Base-by-base conservation (phyloP, 1,284 basidiomycete species). In the Pseudomicrostroma phylloplanum region DNA sequence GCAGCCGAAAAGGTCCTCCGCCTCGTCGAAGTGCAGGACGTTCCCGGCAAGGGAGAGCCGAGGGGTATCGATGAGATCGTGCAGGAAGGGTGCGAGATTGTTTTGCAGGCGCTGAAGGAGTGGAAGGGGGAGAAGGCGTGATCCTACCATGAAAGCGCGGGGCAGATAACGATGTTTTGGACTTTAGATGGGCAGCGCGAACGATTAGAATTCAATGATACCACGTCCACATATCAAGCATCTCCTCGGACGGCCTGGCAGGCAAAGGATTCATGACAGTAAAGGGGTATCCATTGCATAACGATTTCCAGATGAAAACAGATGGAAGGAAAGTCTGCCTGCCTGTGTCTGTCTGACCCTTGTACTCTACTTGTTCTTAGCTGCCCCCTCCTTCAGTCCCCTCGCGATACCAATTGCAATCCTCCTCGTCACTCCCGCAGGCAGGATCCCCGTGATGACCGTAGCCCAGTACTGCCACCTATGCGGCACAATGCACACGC, bases 401-500 rank as follows among this genome's bases (percentile, higher is more conserved):
- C 6, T 17, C 6, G 43, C 43, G 12, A 48, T 21, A 6, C 21
- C 17, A 17, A 21, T 48, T 3, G 43, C 43, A 48, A 48, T 4
- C 17, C 21, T n/a, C 6, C 21, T 48, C 3, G 21, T 48, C 17
- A 48, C 43, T 4, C 43, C 15, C 6, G 43, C 15, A 21, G 43
- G 43, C 43, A 48, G 12, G 17, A 48, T 6, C 3, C 43, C 12
- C 43, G 43, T 48, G 6, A 48, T 12, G 43, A 48, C 43, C 15
- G 15, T 48, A 21, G 43, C 61, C 40, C 46, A 25, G 43, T 56
- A 62, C 12, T 62, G 61, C 26, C 60, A 58, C 40, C 57, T 23
- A 17, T 49, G 60, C 9, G 61, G 61, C 11, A 53, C 48, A 12
- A 62, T 40, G 6, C 49, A 23, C 25, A 41, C 26, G 12, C 17